Base-by-base conservation (phyloP, 768 basidiomycete species). In the Mycena metata region DNA sequence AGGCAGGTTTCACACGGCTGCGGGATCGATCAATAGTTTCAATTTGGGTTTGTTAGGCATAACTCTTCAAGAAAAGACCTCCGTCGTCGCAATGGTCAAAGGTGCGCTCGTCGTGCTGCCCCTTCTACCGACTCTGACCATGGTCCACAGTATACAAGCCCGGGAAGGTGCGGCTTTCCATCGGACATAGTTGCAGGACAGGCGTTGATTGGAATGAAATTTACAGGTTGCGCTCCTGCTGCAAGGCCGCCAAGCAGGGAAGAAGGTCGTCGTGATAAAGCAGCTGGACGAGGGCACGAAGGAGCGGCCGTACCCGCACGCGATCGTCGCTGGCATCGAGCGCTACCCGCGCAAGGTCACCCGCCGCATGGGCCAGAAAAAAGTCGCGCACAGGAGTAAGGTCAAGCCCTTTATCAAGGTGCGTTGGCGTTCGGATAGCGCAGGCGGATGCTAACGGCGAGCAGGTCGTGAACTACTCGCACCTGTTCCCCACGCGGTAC, bases 371-470 rank as follows among this genome's bases (percentile, higher is more conserved):
- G 95, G 97, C 72, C 90, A 94, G 81, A 99, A 98, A 89, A 95
- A 94, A 81, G 81, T 99, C 73, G 89, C 92, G 74, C 88, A 86
- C 84, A 88, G 98, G 85, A 96, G 91, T 85, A 97, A 96, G 84
- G 92, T 99, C 83, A 99, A 99, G 89, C 98, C 98, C 74, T 99
- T 99, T 84, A 96, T 99, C 89, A 99, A 99, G 90, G 96, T 96
- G 75, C 74, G 88, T 81, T 16, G n/a, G n/a, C n/a, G n/a, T n/a
- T n/a, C n/a, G n/a, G n/a, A n/a, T n/a, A n/a, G n/a, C n/a, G n/a
- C n/a, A n/a, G n/a, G n/a, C n/a, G n/a, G n/a, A n/a, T n/a, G n/a
- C n/a, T n/a, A n/a, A n/a, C n/a, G n/a, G n/a, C n/a, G n/a, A n/a
- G 6, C 57, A 97, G 96, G 86, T 91, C 66, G 82, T 99, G 82